These are phyloP conservation scores for Castanospermum australe DNA, from an alignment of 306 rosid genomes.

Conservation along the genomic window DNA sequence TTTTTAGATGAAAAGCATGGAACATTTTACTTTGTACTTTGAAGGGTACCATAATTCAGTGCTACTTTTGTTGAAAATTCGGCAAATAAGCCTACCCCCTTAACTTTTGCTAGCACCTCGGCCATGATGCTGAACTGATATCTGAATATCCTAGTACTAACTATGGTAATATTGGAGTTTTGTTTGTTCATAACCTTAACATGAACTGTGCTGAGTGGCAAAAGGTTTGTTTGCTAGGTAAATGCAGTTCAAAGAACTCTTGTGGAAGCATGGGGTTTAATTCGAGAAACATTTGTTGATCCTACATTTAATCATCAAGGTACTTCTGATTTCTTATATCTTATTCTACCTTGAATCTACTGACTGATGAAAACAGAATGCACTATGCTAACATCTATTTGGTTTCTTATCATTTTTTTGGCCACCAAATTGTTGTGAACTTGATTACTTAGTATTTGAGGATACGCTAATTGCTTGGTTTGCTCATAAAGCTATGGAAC, in stretches of 20 bases:
- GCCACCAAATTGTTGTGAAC: not conserved
- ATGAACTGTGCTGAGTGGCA: conserved; percentile 24
- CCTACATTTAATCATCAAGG: conserved; percentile 99
- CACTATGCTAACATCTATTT: not conserved
- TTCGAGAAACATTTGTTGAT: conserved; percentile 88
- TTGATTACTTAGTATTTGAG: not conserved
- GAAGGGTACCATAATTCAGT: too few relatives aligned
- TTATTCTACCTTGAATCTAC: not conserved
- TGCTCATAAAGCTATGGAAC: not conserved
- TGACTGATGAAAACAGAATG: not conserved
- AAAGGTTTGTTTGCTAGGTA: conserved; percentile 60
- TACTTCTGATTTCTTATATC: conserved; percentile 18
- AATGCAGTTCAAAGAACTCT: conserved; percentile 96
- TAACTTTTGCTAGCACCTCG: not conserved
- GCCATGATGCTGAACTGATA: not conserved
- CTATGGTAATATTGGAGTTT: not conserved
- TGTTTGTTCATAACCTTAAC: conserved; percentile 8
- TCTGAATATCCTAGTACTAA: not conserved
- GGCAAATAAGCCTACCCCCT: not conserved
- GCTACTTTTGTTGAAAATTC: not conserved
- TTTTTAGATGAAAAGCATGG: not conserved
- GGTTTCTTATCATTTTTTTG: not conserved
- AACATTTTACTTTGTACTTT: not conserved
- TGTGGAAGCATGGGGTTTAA: conserved; percentile 98
- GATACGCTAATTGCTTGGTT: not conserved